phyloP scores from a whole-genome alignment of 148 eudicot species.

The Camellia granthamiana region DNA sequence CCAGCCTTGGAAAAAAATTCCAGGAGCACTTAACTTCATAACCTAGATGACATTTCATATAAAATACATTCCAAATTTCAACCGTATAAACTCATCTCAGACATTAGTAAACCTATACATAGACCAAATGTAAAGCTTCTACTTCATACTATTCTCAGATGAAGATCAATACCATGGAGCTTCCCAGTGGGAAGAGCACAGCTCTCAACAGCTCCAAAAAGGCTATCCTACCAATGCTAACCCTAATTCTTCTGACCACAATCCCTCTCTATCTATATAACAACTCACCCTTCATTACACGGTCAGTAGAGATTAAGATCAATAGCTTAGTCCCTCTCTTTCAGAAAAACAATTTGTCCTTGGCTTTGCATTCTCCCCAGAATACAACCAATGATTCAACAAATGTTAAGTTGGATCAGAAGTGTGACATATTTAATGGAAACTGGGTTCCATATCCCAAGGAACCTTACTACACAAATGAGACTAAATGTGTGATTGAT shows the following conservation, averaged over 20 bases:
- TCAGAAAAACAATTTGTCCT: neutral
- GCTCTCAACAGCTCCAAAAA: neutral
- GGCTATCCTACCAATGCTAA: neutral
- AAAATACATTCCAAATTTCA: too few relatives aligned
- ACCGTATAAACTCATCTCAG: too few relatives aligned
- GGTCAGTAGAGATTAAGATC: neutral
- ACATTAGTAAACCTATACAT: too few relatives aligned
- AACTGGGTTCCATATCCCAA: conserved; percentile 32
- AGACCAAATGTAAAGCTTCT: neutral
- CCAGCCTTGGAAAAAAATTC: too few relatives aligned
- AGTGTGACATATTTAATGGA: conserved; percentile 38
- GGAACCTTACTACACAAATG: conserved; percentile 31
- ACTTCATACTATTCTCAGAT: neutral
- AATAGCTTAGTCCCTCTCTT: neutral
- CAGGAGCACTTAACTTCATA: too few relatives aligned
- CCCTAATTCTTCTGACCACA: conserved; percentile 1
- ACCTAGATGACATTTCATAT: too few relatives aligned
- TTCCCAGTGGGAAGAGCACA: conserved; percentile 9
- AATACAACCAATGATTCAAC: neutral
- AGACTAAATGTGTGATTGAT: conserved; percentile 13
- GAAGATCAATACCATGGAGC: neutral
- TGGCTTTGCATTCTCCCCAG: neutral
- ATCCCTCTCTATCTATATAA: neutral
- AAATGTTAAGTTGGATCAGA: neutral
- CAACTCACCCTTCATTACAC: neutral